Base-by-base conservation (phyloP, 495 filamentous ascomycete genomes). In the Aspergillus nidulans region DNA sequence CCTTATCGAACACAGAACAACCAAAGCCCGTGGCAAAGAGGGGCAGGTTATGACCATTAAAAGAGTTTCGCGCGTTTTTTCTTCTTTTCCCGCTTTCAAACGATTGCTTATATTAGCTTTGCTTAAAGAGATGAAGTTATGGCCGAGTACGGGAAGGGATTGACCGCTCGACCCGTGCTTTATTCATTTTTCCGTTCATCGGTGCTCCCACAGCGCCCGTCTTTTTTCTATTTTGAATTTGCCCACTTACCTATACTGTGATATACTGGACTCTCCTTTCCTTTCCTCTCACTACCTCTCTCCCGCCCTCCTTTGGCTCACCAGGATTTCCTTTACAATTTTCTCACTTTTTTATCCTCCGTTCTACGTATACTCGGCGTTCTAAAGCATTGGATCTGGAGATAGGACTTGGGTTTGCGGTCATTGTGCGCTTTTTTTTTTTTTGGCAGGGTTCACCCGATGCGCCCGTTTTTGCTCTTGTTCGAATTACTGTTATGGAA, bases 11-110 rank as follows among this genome's bases (percentile, higher is more conserved):
- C 71, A 49, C 76, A 81, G 63, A 82, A 83, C 62, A 82, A 78
- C 55, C 58, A 76, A 30, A 85, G 83, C 71, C 81, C 84, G 18
- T 87, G 84, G 84, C 82, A 87, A 66, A 66, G 84, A 57, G 84
- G 84, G 30, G 84, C 83, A 23, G 84, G 84, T 28, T 87, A 85
- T 58, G 82, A 86, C 52, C 79, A 83, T 61, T 84, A 66, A 68
- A 62, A 45, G 55, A 60, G 38, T 43, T 55, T 55, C 6, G 16
- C 8, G 23, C 36, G 16, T 25, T 2, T 52, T 52, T 40, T 50
- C 20, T 39, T 38, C 19, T 34, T 34, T 48, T 48, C 32, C 23
- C 20, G 28, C 12, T 38, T 49, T 61, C 46, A 53, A 43, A 36
- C 60, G 55, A 61, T 63, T 64, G 62, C 43, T 62, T 65, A n/a